Base-by-base conservation (phyloP, 2,329 filamentous ascomycete species). In the Diaporthe sp. region DNA sequence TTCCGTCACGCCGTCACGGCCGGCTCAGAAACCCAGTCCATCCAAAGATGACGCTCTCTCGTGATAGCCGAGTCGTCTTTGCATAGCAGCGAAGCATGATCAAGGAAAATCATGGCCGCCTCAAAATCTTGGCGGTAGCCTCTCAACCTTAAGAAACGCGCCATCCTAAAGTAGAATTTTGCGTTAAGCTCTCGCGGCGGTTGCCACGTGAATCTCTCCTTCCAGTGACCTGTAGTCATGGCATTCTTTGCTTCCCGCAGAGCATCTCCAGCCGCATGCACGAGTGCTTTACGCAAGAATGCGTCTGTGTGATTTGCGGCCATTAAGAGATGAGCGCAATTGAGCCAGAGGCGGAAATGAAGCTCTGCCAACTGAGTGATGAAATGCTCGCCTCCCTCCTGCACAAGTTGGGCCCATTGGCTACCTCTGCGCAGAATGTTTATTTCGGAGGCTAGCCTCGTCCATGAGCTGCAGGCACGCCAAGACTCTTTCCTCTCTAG, bases 91-190 rank as follows among this genome's bases (percentile, higher is more conserved):
- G 34, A 31, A 34, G 60, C 60, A 2, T 31, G 3, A 2, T 47
- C 25, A 17, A 63, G 15, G 1, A 12, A 3, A 8, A 0, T 0
- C 7, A 20, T 28, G n/a, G 39, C 42, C 20, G 2, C 7, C 6
- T 13, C 2, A 42, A 4, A 12, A 31, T 47, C 2, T 0, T 0
- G 0, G 25, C 0, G 8, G 8, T 31, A 2, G 25, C 17, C 17
- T 34, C 17, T 22, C 2, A 22, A 17, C 9, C 25, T 49, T 3
- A 13, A 17, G 15, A 49, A 22, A 13, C 39, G 25, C 4, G 39
- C 61, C 1, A 1, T 15, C 4, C 5, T 34, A 17, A 65, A 31
- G 20, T 47, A 17, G 8, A 31, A 10, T 3, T 49, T 28, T 22
- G 42, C 42, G 4, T 2, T 4, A 6, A 22, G 42, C 17, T 34